phyloP scores from a whole-genome alignment of 305 asterid genomes.

The Fraxinus velutina region DNA sequence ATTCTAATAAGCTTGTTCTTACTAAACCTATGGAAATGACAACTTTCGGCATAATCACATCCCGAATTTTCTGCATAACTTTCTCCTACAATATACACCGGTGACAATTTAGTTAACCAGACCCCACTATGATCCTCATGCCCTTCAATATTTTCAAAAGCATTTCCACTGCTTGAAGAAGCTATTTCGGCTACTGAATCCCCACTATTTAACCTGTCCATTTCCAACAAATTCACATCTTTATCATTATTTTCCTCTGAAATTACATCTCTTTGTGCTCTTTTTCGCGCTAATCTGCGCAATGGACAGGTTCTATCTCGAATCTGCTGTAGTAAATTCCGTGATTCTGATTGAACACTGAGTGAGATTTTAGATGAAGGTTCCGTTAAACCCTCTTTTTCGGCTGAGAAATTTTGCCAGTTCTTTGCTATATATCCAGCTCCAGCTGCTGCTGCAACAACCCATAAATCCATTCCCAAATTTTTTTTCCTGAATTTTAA shows the following conservation, averaged over 20 bases:
- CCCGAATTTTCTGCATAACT: neutral
- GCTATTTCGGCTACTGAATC: conserved; percentile 19
- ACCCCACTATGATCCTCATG: conserved; percentile 19
- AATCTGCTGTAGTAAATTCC: conserved; percentile 54
- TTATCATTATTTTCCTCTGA: conserved; percentile 17
- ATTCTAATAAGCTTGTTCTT: conserved; percentile 29
- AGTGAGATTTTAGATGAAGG: conserved; percentile 29
- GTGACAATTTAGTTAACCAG: conserved; percentile 10
- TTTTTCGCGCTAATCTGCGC: conserved; percentile 38
- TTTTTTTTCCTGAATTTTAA: neutral
- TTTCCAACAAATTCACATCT: conserved; percentile 14
- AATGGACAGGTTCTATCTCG: conserved; percentile 61
- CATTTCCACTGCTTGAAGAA: conserved; percentile 20
- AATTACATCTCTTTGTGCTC: conserved; percentile 17
- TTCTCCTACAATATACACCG: conserved; percentile 17
- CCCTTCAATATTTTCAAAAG: conserved; percentile 8
- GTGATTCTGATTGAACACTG: conserved; percentile 36
- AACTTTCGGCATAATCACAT: conserved; percentile 23
- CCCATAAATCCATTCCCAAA: conserved; percentile 65
- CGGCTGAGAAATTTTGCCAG: conserved; percentile 44
- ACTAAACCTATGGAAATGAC: conserved; percentile 18
- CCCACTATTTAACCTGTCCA: conserved; percentile 4
- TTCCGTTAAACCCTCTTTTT: conserved; percentile 29
- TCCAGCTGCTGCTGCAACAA: conserved; percentile 79
- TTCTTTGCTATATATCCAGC: conserved; percentile 70